A percentile compares a stretch with the other conserved stretches of the same genome.
Conservation (phyloP, 1,284 basidiomycete species). For the Cryptococcus maquisensis region DNA sequence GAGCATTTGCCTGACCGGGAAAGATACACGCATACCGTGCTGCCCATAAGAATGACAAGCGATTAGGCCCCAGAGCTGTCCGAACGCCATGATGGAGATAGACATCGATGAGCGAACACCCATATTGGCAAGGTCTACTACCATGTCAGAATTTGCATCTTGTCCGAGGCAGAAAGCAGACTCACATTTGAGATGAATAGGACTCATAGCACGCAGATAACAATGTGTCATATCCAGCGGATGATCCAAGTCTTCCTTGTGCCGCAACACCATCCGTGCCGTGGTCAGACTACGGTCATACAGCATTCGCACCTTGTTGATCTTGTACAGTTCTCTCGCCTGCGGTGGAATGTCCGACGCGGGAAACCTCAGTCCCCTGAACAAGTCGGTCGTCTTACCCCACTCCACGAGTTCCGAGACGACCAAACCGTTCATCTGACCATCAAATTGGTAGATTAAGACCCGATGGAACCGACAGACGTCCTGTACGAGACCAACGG, state of each 20-base stretch:
- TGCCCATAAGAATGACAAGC: slow-evolving; percentile 77
- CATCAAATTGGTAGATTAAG: slow-evolving; percentile 71
- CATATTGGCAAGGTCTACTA: slow-evolving; percentile 72
- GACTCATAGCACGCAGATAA: slow-evolving; percentile 82
- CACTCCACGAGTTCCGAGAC: slow-evolving; percentile 81
- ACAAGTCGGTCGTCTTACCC: slow-evolving; percentile 73
- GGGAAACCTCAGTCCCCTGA: slow-evolving; percentile 58
- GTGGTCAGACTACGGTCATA: slow-evolving; percentile 76
- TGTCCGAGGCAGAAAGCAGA: neutral
- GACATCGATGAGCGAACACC: slow-evolving; percentile 77
- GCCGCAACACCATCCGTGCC: slow-evolving; percentile 68
- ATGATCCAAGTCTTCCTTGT: slow-evolving; percentile 62
- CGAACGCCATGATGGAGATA: slow-evolving; percentile 81
- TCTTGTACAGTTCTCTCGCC: slow-evolving; percentile 56
- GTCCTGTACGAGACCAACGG: slow-evolving; percentile 76
- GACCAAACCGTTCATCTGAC: slow-evolving; percentile 59
- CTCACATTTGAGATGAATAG: slow-evolving; percentile 77
- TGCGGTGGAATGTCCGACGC: slow-evolving; percentile 58
- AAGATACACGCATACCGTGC: slow-evolving; percentile 76
- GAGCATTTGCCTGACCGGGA: slow-evolving; percentile 77
- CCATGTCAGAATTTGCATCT: neutral
- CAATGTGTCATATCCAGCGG: slow-evolving; percentile 87
- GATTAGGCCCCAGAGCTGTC: slow-evolving; percentile 77
- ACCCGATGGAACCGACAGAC: slow-evolving; percentile 79
- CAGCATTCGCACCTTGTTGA: slow-evolving; percentile 73